Evolutionary conservation across 2,329 filamentous ascomycete species (phyloP).

Genomic region (Apiospora arundinis): DNA sequence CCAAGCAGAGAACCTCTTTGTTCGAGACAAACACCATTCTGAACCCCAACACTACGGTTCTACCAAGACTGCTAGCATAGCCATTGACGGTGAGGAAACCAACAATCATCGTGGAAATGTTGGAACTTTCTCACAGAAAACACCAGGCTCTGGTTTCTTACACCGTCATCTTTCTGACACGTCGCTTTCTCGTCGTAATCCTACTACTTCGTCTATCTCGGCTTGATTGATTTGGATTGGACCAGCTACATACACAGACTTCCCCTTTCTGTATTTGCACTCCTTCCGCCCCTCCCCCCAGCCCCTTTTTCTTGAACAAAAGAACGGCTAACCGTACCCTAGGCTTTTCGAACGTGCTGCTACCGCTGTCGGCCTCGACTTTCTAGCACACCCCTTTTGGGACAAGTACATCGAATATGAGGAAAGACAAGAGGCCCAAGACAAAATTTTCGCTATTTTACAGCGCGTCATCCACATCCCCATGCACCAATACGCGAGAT

Average conservation of each 20-base stretch:
- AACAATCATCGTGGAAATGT: slow-evolving; percentile 56
- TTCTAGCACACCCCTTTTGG: slow-evolving; percentile 95
- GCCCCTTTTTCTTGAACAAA: slow-evolving; percentile 33
- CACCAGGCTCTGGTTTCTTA: slow-evolving; percentile 64
- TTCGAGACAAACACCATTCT: slow-evolving; percentile 33
- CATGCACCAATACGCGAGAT: slow-evolving; percentile 93
- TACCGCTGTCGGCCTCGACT: slow-evolving; percentile 86
- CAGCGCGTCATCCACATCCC: slow-evolving; percentile 85
- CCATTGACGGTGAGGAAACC: slow-evolving; percentile 73
- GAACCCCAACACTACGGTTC: slow-evolving; percentile 39
- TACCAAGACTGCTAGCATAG: slow-evolving; percentile 42
- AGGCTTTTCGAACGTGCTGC: slow-evolving; percentile 95
- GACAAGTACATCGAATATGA: slow-evolving; percentile 99
- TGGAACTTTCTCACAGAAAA: slow-evolving; percentile 70
- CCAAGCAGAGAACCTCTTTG: slow-evolving; percentile 45
- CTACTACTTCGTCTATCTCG: slow-evolving; percentile 39
- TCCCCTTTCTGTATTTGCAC: slow-evolving; percentile 68
- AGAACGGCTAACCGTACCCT: slow-evolving; percentile 38
- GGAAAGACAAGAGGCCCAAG: slow-evolving; percentile 82
- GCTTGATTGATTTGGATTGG: slow-evolving; percentile 51
- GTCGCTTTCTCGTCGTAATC: slow-evolving; percentile 50
- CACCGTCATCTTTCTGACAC: slow-evolving; percentile 46
- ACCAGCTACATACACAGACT: slow-evolving; percentile 59
- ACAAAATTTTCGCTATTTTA: slow-evolving; percentile 85
- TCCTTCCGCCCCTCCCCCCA: slow-evolving; percentile 50